These are phyloP conservation scores for Zalaria obscura DNA, from an alignment of 2,329 filamentous ascomycete genomes.

Conservation along the genomic window DNA sequence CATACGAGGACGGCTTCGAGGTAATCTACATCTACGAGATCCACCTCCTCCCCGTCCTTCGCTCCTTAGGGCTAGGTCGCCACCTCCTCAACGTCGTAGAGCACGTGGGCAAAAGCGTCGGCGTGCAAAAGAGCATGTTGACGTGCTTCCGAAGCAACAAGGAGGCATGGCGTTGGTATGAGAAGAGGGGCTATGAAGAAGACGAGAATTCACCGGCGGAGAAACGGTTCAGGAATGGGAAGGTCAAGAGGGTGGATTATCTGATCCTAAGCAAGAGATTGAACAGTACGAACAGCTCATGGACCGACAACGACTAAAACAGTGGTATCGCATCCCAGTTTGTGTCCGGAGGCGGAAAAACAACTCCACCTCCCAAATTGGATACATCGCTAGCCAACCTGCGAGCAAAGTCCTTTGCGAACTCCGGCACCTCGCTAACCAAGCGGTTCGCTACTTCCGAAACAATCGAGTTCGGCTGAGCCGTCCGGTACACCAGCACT, in stretches of 20 bases:
- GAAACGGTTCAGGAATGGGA: conserved; percentile 33
- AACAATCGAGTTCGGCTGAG: too few relatives aligned
- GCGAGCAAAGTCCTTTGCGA: too few relatives aligned
- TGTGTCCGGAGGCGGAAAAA: too few relatives aligned
- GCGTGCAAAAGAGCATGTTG: conserved; percentile 55
- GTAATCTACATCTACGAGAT: conserved; percentile 73
- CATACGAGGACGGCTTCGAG: conserved; percentile 47
- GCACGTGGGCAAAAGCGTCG: conserved; percentile 38
- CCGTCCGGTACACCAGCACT: too few relatives aligned
- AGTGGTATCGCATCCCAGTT: too few relatives aligned
- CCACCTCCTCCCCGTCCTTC: conserved; percentile 45
- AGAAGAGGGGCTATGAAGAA: conserved; percentile 39
- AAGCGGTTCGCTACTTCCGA: too few relatives aligned
- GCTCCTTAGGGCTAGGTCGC: conserved; percentile 47
- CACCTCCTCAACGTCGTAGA: conserved; percentile 45
- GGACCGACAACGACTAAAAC: too few relatives aligned
- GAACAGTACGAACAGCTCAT: too few relatives aligned
- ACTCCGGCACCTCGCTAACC: too few relatives aligned
- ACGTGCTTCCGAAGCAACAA: conserved; percentile 55
- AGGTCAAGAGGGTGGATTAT: conserved; percentile 35
- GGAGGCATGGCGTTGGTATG: conserved; percentile 46
- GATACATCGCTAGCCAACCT: too few relatives aligned
- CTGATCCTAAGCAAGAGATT: conserved; percentile 35
- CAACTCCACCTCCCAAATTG: too few relatives aligned
- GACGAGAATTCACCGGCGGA: conserved; percentile 40